Percentiles rank a stretch among this genome's conserved stretches.
These are phyloP conservation scores for Jasminum sambac DNA, from an alignment of 257 asterid species.

Conservation along the genomic window DNA sequence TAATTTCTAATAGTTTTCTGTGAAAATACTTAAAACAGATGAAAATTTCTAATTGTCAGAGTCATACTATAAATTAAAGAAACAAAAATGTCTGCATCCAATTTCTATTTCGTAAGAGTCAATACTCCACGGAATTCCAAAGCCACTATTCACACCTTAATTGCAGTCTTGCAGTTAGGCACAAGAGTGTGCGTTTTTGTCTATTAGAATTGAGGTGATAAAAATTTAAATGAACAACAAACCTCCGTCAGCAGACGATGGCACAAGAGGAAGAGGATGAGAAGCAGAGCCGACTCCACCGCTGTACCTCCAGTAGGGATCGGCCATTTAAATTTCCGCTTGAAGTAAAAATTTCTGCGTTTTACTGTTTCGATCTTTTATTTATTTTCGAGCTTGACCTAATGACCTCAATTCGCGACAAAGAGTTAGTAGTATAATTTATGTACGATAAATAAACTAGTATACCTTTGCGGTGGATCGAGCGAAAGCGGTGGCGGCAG, in stretches of 20 bases:
- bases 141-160: not conserved
- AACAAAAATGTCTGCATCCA: not conserved
- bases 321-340: conserved; percentile 38
- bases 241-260: conserved; percentile 38
- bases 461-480: no score
- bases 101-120: not conserved
- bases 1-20: no score
- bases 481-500: no score
- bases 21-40: no score
- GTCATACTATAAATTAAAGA: not conserved
- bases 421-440: no score
- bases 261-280: conserved; percentile 28
- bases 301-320: conserved; percentile 55
- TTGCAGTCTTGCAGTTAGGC: not conserved
- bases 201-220: not conserved
- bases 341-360: not conserved
- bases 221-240: not conserved
- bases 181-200: not conserved
- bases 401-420: no score
- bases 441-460: no score
- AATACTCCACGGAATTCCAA: not conserved
- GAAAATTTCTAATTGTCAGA: not conserved
- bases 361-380: no score
- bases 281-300: conserved; percentile 33
- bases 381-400: no score